phyloP scores from a whole-genome alignment of 2,329 filamentous ascomycete genomes.

The Fusarium austroafricanum region DNA sequence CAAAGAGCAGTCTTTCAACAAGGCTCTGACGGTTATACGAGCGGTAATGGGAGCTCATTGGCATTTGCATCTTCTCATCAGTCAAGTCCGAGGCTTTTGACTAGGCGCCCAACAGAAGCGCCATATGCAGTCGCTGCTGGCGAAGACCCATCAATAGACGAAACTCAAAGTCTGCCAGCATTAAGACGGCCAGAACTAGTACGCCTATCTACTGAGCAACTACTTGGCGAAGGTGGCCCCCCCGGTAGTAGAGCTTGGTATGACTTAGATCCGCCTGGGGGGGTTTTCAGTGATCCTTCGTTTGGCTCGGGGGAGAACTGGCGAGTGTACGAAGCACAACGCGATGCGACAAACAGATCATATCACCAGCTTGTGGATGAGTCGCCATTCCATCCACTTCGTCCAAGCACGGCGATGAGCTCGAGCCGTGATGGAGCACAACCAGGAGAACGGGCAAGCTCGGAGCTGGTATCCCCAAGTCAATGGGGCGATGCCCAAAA shows the following conservation, averaged over 20 bases:
- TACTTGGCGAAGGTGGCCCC: slow-evolving; percentile 28
- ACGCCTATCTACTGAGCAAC: slow-evolving; percentile 38
- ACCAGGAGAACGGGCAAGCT: slow-evolving; percentile 38
- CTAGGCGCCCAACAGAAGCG: slow-evolving; percentile 22
- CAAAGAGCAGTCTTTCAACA: slow-evolving; percentile 34
- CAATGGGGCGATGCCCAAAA: slow-evolving; percentile 44
- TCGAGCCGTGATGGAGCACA: slow-evolving; percentile 32
- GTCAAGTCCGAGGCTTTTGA: slow-evolving; percentile 43
- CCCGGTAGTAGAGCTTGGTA: slow-evolving; percentile 42
- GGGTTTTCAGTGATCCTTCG: slow-evolving; percentile 46
- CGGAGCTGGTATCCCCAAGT: slow-evolving; percentile 41
- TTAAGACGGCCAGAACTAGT: slow-evolving; percentile 43
- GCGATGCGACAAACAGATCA: slow-evolving; percentile 46
- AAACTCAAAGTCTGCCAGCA: slow-evolving; percentile 40
- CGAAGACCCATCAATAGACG: slow-evolving; percentile 29
- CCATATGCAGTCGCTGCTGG: slow-evolving; percentile 2
- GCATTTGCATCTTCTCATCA: slow-evolving; percentile 48
- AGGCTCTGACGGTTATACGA: slow-evolving; percentile 45
- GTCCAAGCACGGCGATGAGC: slow-evolving; percentile 41
- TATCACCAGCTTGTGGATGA: slow-evolving; percentile 52
- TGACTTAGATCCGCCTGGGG: slow-evolving; percentile 41
- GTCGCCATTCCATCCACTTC: slow-evolving; percentile 55
- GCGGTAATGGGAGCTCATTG: slow-evolving; percentile 50
- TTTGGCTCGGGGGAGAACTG: slow-evolving; percentile 55
- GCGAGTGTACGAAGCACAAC: slow-evolving; percentile 46